Evolutionary conservation across 2,329 filamentous ascomycete genomes (phyloP).

Genomic region (Exophiala oligosperma): DNA sequence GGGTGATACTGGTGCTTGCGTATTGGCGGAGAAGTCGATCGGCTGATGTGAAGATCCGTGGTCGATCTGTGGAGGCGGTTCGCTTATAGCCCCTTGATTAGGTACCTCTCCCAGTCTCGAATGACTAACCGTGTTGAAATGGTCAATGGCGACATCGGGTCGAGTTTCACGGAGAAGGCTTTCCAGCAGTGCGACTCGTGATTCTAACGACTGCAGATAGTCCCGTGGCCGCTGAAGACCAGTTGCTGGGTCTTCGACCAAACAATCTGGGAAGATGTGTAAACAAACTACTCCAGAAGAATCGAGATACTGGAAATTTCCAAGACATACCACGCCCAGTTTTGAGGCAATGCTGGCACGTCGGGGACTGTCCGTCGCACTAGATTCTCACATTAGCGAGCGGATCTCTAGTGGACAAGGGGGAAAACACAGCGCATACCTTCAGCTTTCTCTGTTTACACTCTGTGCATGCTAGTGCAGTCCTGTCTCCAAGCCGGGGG

Average conservation of each 20-base stretch:
- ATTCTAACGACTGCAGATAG: slow-evolving; percentile 33
- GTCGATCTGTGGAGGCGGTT: not conserved
- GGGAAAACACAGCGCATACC: not conserved
- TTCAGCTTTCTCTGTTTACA: slow-evolving; percentile 6
- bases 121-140: not conserved
- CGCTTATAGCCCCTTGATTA: not conserved
- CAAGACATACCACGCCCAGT: not conserved
- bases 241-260: slow-evolving; percentile 40
- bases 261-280: slow-evolving; percentile 30
- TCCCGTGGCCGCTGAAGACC: slow-evolving; percentile 35
- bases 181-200: slow-evolving; percentile 9
- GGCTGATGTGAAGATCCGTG: not conserved
- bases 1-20: not conserved
- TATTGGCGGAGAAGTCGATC: not conserved
- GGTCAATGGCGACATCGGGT: slow-evolving; percentile 1
- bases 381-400: not conserved
- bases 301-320: too few relatives aligned
- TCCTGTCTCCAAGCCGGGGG: slow-evolving; percentile 3
- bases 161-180: slow-evolving; percentile 2
- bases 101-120: not conserved
- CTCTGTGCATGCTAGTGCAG: slow-evolving; percentile 1
- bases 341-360: slow-evolving; percentile 3
- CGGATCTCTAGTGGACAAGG: not conserved
- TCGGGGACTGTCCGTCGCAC: slow-evolving; percentile 2
- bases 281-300: too few relatives aligned